Evolutionary conservation across 768 basidiomycete species (phyloP).

Genomic region (Tephrocybe sp.): DNA sequence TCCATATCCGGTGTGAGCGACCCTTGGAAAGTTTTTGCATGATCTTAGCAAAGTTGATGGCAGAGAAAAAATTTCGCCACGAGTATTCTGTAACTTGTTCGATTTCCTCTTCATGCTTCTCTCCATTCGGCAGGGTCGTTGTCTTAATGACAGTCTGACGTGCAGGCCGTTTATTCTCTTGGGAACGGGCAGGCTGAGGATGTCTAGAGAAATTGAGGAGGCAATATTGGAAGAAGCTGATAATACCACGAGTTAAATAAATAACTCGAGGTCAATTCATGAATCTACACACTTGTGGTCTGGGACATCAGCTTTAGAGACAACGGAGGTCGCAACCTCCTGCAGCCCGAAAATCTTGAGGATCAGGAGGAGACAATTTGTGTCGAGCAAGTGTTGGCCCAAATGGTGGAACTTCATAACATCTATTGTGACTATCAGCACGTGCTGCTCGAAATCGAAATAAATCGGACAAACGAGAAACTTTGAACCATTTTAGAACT

Average conservation of each 20-base stretch:
- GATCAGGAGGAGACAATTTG: constrained; percentile 89
- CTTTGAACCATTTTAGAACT: constrained; percentile 97
- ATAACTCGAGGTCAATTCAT: not conserved
- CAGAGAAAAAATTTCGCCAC: constrained; percentile 96
- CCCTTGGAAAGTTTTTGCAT: constrained; percentile 98
- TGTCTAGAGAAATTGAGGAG: constrained; percentile 72
- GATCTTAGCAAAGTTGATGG: constrained; percentile 96
- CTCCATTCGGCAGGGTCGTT: constrained; percentile 66
- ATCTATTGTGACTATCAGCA: constrained; percentile 45
- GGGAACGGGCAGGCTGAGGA: constrained; percentile 52
- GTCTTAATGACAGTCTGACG: constrained; percentile 57
- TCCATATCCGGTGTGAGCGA: constrained; percentile 90
- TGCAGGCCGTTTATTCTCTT: constrained; percentile 64
- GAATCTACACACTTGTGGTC: constrained; percentile 67
- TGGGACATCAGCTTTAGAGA: constrained; percentile 86
- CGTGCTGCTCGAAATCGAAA: not conserved
- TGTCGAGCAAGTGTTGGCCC: constrained; percentile 92
- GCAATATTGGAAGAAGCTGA: constrained; percentile 96
- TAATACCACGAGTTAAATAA: constrained; percentile 4
- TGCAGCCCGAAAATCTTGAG: constrained; percentile 98
- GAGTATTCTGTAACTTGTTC: constrained; percentile 93
- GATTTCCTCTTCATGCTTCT: constrained; percentile 79
- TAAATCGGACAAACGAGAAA: constrained; percentile 70
- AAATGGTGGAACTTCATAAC: constrained; percentile 98
- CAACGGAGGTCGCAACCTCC: constrained; percentile 79